A percentile compares a stretch with the other conserved stretches of the same genome.
These are phyloP conservation scores for Coniferiporia weirii DNA, from an alignment of 1,284 basidiomycete species.

Conservation along the genomic window DNA sequence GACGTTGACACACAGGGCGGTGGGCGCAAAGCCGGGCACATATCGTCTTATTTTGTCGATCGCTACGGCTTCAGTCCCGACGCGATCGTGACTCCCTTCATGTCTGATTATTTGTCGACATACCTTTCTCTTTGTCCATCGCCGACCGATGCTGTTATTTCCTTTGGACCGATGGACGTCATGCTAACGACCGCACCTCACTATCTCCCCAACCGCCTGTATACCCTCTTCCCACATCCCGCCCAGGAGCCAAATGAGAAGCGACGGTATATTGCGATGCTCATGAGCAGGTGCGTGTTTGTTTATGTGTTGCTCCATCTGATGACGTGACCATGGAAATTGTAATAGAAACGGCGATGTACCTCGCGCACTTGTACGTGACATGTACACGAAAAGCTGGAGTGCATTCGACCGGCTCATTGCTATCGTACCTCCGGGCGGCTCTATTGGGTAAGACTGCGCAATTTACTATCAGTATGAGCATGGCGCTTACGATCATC, in stretches of 20 bases:
- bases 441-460: constrained; percentile 68
- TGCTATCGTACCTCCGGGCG: constrained; percentile 80
- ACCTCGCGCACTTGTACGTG: constrained; percentile 75
- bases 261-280: constrained; percentile 61
- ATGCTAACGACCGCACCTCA: constrained; percentile 67
- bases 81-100: constrained; percentile 69
- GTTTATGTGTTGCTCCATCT: not conserved
- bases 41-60: constrained; percentile 71
- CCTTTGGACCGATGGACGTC: constrained; percentile 75
- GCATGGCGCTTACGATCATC: not conserved
- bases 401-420: constrained; percentile 79
- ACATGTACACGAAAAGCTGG: constrained; percentile 89
- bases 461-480: not conserved
- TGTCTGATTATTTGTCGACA: constrained; percentile 63
- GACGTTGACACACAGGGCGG: constrained; percentile 60
- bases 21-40: constrained; percentile 55
- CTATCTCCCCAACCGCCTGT: constrained; percentile 64
- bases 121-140: constrained; percentile 73
- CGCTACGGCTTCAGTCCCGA: constrained; percentile 77
- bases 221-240: constrained; percentile 69
- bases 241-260: constrained; percentile 70
- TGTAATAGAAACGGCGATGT: constrained; percentile 67
- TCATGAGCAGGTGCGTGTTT: constrained; percentile 56
- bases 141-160: constrained; percentile 62
- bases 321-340: constrained; percentile 3